Base-by-base conservation (phyloP, 495 filamentous ascomycete species). In the Collariella sp. region DNA sequence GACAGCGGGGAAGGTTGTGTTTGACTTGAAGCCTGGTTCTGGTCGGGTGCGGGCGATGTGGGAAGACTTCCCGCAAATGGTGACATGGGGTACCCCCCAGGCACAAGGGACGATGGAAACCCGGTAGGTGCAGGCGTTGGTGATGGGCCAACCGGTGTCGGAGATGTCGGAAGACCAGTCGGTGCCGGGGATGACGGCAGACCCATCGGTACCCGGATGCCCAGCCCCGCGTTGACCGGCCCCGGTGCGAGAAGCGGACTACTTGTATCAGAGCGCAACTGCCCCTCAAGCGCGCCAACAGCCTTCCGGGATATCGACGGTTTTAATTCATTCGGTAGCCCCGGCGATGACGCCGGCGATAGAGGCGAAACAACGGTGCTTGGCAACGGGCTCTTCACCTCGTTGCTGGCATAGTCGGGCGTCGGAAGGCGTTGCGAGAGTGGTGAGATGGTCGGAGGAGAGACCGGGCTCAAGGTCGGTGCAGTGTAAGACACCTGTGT, bases 331-430 rank as follows among this genome's bases (percentile, higher is more conserved):
- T 23, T 36, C 1, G 55, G 53, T 3, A 61, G 44, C 18, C 65
- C 63, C 20, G 65, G 65, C 16, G 65, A 67, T 22, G 65, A 60
- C 2, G 62, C 66, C n/a, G 63, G 67, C 12, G 62, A 69, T 10
- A 63, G 46, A 11, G 64, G 61, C 33, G 68, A 63, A 19, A 58
- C 57, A 23, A 56, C 46, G 0, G 54, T 58, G 13, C 55, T 56
- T 13, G 52, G 34, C 16, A 54, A 20, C 4, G 57, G 43, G 24
- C 51, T 55, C 45, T 52, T 59, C 50, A 63, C 45, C 34, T 65
- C 62, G 52, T 53, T 55, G 10, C 39, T 46, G 18, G 57, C 62
- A 31, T 67, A 61, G 12, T 67, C 60, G 52, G 58, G 60, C 23
- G 61, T 58, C 33, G 63, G 61, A 7, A 62, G 57, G 7, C 58